phyloP scores from a whole-genome alignment of 129 eudicot genomes.

The Heracleum sosnowskyi region DNA sequence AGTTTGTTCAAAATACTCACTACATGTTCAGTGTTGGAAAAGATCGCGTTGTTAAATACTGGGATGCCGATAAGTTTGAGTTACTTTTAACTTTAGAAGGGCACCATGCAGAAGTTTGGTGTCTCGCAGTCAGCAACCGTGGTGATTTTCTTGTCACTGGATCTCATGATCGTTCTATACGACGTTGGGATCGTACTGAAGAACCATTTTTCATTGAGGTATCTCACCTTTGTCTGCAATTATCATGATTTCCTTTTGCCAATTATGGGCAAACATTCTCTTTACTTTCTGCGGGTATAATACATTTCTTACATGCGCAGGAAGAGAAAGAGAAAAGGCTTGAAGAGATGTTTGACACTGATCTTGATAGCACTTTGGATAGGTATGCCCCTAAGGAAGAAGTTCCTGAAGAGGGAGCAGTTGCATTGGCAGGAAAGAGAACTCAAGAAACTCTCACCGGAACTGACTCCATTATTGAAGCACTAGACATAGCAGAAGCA shows the following conservation, averaged over 20 bases:
- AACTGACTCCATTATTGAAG: conserved; percentile 86
- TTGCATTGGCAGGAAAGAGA: conserved; percentile 81
- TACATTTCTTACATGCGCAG: conserved; percentile 32
- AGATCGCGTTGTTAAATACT: conserved; percentile 82
- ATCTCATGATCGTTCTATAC: conserved; percentile 85
- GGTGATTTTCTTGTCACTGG: conserved; percentile 96
- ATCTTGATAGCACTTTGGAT: conserved; percentile 61
- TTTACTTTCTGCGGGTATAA: not conserved
- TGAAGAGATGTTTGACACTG: conserved; percentile 95
- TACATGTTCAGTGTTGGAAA: conserved; percentile 94
- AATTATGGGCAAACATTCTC: not conserved
- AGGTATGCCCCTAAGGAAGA: conserved; percentile 73
- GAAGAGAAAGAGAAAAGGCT: conserved; percentile 97
- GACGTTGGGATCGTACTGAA: conserved; percentile 97
- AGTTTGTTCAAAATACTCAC: conserved; percentile 79
- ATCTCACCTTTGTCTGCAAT: not conserved
- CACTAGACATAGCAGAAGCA: conserved; percentile 73
- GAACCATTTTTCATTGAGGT: conserved; percentile 97
- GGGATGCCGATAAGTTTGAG: conserved; percentile 99
- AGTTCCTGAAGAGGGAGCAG: conserved; percentile 90
- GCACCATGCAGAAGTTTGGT: conserved; percentile 93
- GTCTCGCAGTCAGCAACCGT: conserved; percentile 77
- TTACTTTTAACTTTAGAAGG: conserved; percentile 94
- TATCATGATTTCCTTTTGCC: not conserved
- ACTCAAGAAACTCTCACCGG: conserved; percentile 86